phyloP scores from a whole-genome alignment of 805 yeast species.

The Starmerella davenportii region DNA sequence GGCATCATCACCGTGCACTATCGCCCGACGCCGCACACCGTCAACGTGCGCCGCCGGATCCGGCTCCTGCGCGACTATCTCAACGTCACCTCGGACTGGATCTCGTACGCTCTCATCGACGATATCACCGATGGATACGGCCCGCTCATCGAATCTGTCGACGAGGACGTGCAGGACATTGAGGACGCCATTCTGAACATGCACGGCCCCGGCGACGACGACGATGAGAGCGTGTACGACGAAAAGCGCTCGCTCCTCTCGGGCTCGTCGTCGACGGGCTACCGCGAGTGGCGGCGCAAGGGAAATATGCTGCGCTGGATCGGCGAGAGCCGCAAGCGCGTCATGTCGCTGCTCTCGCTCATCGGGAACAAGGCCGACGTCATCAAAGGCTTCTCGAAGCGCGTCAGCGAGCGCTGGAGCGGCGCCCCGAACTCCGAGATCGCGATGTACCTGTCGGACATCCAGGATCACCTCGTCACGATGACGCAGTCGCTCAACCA shows the following conservation, averaged over 20 bases:
- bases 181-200: slow-evolving; percentile 78
- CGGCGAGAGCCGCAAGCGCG: slow-evolving; percentile 88
- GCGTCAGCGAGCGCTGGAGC: slow-evolving; percentile 74
- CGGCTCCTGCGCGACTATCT: slow-evolving; percentile 71
- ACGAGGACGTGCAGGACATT: slow-evolving; percentile 83
- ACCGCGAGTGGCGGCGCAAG: slow-evolving; percentile 68
- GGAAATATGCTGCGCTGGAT: slow-evolving; percentile 90
- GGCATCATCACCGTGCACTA: slow-evolving; percentile 90
- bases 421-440: slow-evolving; percentile 69
- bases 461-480: slow-evolving; percentile 92
- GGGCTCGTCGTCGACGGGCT: slow-evolving; percentile 23
- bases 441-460: slow-evolving; percentile 88
- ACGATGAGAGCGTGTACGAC: slow-evolving; percentile 25
- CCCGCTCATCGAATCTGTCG: slow-evolving; percentile 86
- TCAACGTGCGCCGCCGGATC: slow-evolving; percentile 86
- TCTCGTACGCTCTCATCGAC: slow-evolving; percentile 88
- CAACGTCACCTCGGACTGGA: slow-evolving; percentile 88
- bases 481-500: slow-evolving; percentile 93
- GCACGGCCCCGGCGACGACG: slow-evolving; percentile 43
- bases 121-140: slow-evolving; percentile 96
- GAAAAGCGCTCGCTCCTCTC: slow-evolving; percentile 17
- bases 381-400: slow-evolving; percentile 83
- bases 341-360: slow-evolving; percentile 72
- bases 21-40: slow-evolving; percentile 89
- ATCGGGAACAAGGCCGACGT: slow-evolving; percentile 92